These are phyloP conservation scores for Polygonum maritimum DNA, from an alignment of 148 eudicot species.

Conservation along the genomic window DNA sequence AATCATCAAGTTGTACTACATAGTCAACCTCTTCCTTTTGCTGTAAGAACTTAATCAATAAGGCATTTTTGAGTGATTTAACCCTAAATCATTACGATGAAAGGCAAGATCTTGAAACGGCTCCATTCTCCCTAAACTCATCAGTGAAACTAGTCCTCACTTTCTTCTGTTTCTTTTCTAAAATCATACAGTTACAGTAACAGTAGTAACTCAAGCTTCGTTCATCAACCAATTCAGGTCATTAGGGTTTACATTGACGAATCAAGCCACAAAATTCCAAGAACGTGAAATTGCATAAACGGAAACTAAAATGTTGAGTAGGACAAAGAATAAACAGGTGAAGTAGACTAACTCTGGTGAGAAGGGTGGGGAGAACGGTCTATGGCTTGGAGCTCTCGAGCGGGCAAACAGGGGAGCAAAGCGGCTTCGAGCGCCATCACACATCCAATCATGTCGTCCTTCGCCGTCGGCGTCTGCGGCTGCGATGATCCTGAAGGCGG, in stretches of 20 bases:
- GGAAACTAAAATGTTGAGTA: background rate
- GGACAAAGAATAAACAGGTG: background rate
- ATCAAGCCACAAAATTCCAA: background rate
- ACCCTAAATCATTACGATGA: no score
- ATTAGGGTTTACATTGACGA: background rate
- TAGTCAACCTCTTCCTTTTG: background rate
- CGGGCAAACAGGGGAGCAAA: slow-evolving; percentile 92
- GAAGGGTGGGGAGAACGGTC: slow-evolving; percentile 92
- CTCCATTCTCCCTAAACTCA: no score
- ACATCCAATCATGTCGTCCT: slow-evolving; percentile 65
- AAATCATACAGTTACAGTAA: background rate
- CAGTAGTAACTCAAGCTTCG: no score
- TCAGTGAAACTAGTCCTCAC: background rate
- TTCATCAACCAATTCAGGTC: background rate
- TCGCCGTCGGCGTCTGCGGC: slow-evolving; percentile 23
- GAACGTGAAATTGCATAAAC: background rate
- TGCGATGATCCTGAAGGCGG: slow-evolving; percentile 18
- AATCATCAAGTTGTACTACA: background rate
- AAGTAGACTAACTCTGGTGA: slow-evolving; percentile 49
- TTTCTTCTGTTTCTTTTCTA: background rate
- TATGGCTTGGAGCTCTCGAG: slow-evolving; percentile 95
- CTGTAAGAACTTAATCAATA: background rate
- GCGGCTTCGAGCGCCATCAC: slow-evolving; percentile 83
- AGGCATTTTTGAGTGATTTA: no score
- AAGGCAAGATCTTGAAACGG: no score